These are phyloP conservation scores for Jamesozyma gamospora DNA, from an alignment of 805 yeast genomes.

Conservation along the genomic window DNA sequence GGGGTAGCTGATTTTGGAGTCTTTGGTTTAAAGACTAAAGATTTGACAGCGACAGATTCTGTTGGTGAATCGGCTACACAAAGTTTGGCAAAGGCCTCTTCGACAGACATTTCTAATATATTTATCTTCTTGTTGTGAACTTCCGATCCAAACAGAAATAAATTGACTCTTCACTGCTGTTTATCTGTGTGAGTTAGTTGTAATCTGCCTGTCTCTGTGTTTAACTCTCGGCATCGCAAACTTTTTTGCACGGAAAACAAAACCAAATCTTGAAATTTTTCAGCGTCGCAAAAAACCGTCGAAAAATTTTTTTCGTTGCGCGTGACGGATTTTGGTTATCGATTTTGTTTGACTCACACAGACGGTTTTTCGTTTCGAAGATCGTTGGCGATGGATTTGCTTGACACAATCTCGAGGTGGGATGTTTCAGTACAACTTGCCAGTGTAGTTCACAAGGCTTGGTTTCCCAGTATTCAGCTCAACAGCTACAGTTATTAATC, in stretches of 20 bases:
- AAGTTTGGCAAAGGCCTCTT: constrained; percentile 55
- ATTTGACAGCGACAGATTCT: constrained; percentile 53
- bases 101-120: constrained; percentile 31
- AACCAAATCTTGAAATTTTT: background rate
- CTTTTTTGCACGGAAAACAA: no score
- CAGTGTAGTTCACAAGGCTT: no score
- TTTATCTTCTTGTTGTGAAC: no score
- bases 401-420: background rate
- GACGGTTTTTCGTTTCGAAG: background rate
- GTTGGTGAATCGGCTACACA: constrained; percentile 42
- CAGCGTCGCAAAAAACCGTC: background rate
- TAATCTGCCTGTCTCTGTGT: no score
- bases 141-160: no score
- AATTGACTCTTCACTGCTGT: no score
- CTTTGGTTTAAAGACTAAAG: constrained; percentile 83
- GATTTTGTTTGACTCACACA: no score
- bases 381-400: no score
- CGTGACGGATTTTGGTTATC: background rate
- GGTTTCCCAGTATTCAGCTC: no score
- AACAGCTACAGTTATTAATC: no score
- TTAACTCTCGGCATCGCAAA: no score
- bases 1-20: constrained; percentile 74
- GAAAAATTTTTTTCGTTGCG: constrained; percentile 1
- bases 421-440: background rate
- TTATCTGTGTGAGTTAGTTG: no score